Evolutionary conservation across 495 filamentous ascomycete species (phyloP), one percentile per base, ranked within the genome.

Genomic region (Achaetomiella virescens): DNA sequence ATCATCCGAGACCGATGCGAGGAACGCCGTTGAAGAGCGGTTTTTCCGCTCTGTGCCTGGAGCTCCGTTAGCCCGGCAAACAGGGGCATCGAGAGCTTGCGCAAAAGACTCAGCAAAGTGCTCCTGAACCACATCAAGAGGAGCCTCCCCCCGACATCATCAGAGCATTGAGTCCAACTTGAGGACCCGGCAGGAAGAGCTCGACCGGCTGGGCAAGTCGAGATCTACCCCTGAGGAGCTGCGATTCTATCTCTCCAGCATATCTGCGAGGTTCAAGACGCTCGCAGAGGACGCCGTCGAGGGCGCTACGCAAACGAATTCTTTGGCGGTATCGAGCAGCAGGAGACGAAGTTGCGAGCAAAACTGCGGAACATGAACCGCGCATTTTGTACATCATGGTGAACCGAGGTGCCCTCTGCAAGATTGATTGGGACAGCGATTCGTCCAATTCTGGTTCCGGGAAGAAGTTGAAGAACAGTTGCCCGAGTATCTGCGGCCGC

Each of bases 31-130:
- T 17, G 78, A 82, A 51, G 24, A 44, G 3, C 7, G 12, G 0
- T 81, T 81, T 56, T 77, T 82, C 55, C 47, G 60, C 10, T 43
- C 54, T 0, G 73, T 4, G 48, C 48, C 22, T 81, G 78, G 79
- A 61, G 61, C 5, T 22, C 55, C 18, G 37, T 74, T 6, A 51
- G 49, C 6, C 50, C 63, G 6, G 54, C 50, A 8, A 59, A 66
- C 29, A 51, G 59, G 2, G 72, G 72, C 18, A 54, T 69, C 4
- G 60, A 54, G 10, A 48, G 58, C 17, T 64, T 75, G 8, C 63
- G 69, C 1, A 59, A 57, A 14, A 66, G 66, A 22, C 62, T 75
- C 22, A 66, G 62, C 46, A 60, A 48, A 21, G 56, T 70, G 12
- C 64, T 76, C 0, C 43, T 65, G 0, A 53, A 54, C 0, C 64